Evolutionary conservation across 306 rosid species (phyloP).

Genomic region (Glycine tomentella): DNA sequence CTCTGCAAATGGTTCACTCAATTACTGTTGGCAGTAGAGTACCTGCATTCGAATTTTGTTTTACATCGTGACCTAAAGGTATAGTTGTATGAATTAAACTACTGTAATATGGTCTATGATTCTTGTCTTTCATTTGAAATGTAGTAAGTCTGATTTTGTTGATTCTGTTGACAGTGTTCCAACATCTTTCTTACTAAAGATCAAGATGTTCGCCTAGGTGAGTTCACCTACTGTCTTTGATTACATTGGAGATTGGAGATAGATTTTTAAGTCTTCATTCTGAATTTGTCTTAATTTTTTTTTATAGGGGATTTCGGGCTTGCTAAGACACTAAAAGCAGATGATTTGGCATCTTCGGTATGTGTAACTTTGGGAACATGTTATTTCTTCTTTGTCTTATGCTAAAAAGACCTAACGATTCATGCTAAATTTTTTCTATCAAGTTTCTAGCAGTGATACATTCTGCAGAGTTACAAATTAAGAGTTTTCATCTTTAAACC

Average conservation of each 20-base stretch:
- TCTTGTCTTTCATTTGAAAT: conserved; percentile 14
- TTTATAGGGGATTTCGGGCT: conserved; percentile 94
- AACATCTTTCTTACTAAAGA: conserved; percentile 97
- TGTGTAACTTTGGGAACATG: conserved; percentile 46
- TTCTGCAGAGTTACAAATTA: conserved; percentile 6
- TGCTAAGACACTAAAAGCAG: conserved; percentile 95
- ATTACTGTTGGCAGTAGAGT: conserved; percentile 91
- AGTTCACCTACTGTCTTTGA: conserved; percentile 47
- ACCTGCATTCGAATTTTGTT: conserved; percentile 88
- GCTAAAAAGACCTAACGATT: conserved; percentile 1
- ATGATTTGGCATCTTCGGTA: conserved; percentile 99
- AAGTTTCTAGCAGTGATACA: conserved; percentile 23
- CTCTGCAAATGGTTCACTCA: conserved; percentile 99
- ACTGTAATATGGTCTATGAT: background rate
- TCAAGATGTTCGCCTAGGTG: conserved; percentile 97
- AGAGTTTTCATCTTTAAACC: conserved; percentile 17
- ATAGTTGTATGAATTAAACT: conserved; percentile 37
- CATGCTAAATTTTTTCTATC: conserved; percentile 3
- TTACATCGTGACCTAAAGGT: conserved; percentile 98
- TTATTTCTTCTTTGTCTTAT: conserved; percentile 24
- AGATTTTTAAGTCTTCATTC: conserved; percentile 30
- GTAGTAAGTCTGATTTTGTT: conserved; percentile 44
- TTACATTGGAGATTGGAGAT: conserved; percentile 25
- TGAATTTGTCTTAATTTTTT: conserved; percentile 46
- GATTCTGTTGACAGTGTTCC: conserved; percentile 77